Evolutionary conservation across 108 stramenopile genomes (phyloP).

Genomic region (Fistulifera pelliculosa): DNA sequence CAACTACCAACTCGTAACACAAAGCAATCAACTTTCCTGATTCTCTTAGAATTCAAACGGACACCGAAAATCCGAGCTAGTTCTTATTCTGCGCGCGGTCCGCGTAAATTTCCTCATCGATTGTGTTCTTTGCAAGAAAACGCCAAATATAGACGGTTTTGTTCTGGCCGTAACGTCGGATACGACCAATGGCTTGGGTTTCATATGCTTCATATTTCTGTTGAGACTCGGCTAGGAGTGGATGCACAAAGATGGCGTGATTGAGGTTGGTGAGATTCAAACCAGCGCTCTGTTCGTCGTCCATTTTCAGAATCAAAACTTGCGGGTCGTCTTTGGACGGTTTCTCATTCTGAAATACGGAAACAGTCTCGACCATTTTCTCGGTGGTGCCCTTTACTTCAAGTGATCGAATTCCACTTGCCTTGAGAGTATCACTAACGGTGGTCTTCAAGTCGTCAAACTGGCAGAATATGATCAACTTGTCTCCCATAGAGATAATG

Average conservation of each 20-base stretch:
- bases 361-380: constrained; percentile 13
- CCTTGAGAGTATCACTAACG: constrained; percentile 16
- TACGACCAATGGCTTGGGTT: constrained; percentile 38
- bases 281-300: constrained; percentile 27
- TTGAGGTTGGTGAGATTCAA: constrained; percentile 28
- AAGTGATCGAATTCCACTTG: constrained; percentile 11
- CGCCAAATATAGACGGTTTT: constrained; percentile 25
- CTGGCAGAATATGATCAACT: constrained; percentile 34
- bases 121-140: constrained; percentile 21
- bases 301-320: constrained; percentile 26
- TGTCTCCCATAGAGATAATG: constrained; percentile 18
- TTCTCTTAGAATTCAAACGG: no score
- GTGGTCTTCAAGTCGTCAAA: constrained; percentile 31
- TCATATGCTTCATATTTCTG: constrained; percentile 27
- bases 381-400: constrained; percentile 27
- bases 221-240: constrained; percentile 22
- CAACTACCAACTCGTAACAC: no score
- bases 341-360: constrained; percentile 25
- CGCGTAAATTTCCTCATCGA: constrained; percentile 29
- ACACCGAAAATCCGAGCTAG: no score
- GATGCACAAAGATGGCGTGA: constrained; percentile 41
- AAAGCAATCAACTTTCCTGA: no score
- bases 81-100: constrained; percentile 10
- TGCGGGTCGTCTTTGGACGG: constrained; percentile 17
- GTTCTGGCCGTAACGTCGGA: constrained; percentile 27